Base-by-base conservation (phyloP, 495 filamentous ascomycete genomes). In the Recurvomyces mirabilis region DNA sequence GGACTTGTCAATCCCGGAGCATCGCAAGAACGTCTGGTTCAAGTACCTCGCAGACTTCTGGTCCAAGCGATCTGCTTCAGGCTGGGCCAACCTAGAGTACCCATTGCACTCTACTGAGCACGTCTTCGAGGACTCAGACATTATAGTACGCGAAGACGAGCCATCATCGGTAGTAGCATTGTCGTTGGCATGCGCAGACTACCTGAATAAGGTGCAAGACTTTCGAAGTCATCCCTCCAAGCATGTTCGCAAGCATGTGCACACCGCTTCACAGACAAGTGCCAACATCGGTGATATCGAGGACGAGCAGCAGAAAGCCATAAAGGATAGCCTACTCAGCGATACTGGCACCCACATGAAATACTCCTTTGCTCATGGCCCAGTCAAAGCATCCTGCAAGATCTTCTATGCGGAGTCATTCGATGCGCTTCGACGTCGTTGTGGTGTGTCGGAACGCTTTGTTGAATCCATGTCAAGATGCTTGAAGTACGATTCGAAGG, bases 321-420 rank as follows among this genome's bases (percentile, higher is more conserved):
- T 66, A 23, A 62, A 66, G 38, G 46, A 46, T 6, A 52, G 51
- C n/a, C 70, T 99, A 26, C 69, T 94, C 24, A 75, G 86, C 45
- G 68, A 78, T 13, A 91, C 85, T 1, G 85, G 86, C 18, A 94
- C 84, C 12, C 89, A 99, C 61, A 75, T 93, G 46, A 89, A 89
- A 59, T 96, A 93, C 59, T 84, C 93, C 49, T 95, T 95, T 60
- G 74, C 79, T 30, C 85, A 94, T 57, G 87, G 89, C 5, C 76
- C 83, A 6, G 89, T 89, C 3, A 87, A 82, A 56, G 94, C 94
- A 79, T 79, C 86, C 23, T 95, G 93, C 69, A 96, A 96, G 60
- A 85, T 99, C 32, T 94, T 96, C 60, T 96, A 87, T 56, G 91
- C 89, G 1, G 89, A 96, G 60, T 88, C 94, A 55, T 99, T 99